Evolutionary conservation across 768 basidiomycete species (phyloP).

Genomic region (Phylloporus sp.): DNA sequence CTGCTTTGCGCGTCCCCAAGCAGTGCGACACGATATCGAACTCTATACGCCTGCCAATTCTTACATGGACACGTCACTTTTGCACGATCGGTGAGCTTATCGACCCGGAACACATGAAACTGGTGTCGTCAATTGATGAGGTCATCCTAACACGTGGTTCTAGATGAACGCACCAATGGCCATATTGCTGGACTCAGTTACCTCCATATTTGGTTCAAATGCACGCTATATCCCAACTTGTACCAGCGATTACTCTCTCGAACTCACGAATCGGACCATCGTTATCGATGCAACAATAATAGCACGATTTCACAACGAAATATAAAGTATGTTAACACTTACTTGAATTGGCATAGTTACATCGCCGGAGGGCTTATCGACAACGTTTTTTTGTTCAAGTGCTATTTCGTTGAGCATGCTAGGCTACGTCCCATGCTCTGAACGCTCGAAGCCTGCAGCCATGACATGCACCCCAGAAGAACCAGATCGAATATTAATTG

Average conservation of each 20-base stretch:
- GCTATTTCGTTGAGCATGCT: too few relatives aligned
- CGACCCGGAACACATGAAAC: background rate
- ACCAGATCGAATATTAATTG: background rate
- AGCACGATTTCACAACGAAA: background rate
- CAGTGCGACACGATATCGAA: background rate
- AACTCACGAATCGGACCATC: background rate
- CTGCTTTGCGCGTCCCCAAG: background rate
- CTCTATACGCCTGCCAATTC: background rate
- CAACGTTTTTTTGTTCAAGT: background rate
- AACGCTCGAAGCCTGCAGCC: background rate
- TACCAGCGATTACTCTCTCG: background rate
- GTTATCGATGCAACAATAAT: background rate
- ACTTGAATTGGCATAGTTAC: background rate
- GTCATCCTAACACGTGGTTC: background rate
- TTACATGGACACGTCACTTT: background rate
- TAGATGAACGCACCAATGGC: slow-evolving; percentile 1
- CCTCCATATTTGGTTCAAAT: background rate
- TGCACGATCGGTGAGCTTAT: background rate
- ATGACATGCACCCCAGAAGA: background rate
- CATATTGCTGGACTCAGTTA: background rate
- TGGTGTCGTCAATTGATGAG: background rate
- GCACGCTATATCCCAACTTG: background rate
- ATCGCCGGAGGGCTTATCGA: background rate
- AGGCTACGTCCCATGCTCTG: background rate
- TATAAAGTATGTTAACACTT: background rate